These are phyloP conservation scores for Elaeis guineensis DNA, from an alignment of 176 grass and related monocot genomes.

Conservation along the genomic window DNA sequence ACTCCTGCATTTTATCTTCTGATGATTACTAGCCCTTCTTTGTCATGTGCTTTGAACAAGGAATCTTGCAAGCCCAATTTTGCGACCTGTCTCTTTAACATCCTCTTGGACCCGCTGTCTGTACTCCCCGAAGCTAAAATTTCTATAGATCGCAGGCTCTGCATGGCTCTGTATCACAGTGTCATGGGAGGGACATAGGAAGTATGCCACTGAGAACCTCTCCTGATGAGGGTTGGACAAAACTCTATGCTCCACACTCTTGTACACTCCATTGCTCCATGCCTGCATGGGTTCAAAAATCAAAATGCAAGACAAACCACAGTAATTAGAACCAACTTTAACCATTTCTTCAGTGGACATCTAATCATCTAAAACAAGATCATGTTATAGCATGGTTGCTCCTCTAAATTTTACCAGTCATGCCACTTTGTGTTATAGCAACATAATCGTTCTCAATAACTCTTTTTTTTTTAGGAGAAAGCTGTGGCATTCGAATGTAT, in stretches of 20 bases:
- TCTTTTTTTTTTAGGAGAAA: too few species aligned
- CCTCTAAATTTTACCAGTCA: too few species aligned
- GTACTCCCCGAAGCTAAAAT: constrained; percentile 82
- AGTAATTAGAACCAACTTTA: too few species aligned
- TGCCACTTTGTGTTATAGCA: too few species aligned
- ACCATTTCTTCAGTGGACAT: too few species aligned
- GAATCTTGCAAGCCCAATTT: constrained; percentile 57
- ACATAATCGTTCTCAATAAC: too few species aligned
- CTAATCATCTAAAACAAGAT: too few species aligned
- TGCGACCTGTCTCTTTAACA: constrained; percentile 40
- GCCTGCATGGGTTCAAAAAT: constrained; percentile 24
- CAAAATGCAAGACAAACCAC: neutral
- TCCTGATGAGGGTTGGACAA: constrained; percentile 28
- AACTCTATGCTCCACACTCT: constrained; percentile 65
- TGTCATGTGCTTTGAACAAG: constrained; percentile 11
- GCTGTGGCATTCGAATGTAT: too few species aligned
- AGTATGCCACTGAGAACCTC: constrained; percentile 66
- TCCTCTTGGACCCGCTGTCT: constrained; percentile 44
- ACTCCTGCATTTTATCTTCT: too few species aligned
- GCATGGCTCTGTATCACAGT: constrained; percentile 28
- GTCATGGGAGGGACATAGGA: constrained; percentile 56
- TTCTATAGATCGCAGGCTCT: constrained; percentile 21
- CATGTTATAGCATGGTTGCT: too few species aligned
- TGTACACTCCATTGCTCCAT: constrained; percentile 56
- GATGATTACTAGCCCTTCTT: too few species aligned